Base-by-base conservation (phyloP, 2,329 filamentous ascomycete species). In the Penicillium sp. region DNA sequence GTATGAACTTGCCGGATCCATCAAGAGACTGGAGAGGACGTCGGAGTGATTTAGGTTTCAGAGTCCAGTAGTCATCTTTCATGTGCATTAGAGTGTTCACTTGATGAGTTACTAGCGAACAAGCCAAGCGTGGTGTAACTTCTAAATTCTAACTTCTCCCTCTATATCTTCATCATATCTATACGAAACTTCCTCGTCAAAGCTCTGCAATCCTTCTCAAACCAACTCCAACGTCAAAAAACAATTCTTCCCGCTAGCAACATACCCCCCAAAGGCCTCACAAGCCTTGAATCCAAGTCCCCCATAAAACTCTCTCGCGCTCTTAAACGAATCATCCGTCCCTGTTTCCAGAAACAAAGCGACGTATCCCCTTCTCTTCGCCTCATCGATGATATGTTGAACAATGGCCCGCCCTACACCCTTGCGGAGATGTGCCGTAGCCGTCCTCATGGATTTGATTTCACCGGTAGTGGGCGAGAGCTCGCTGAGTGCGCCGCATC, bases 221-320 rank as follows among this genome's bases (percentile, higher is more conserved):
- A 2, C 10, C 11, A 51, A 35, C n/a, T 1, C 22, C 48, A 51
- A 33, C 4, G 4, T 35, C 48, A 51, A 35, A 51, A 51, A 51
- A 35, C 48, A 51, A 16, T 35, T 51, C 10, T 35, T n/a, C 48
- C 4, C 28, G 16, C n/a, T 25, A 7, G 28, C 6, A 51, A 51
- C 48, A 51, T 51, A 51, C 16, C 11, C 11, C 48, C 48, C 48
- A 51, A 51, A 51, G 22, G 30, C n/a, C 30, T 26, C 48, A 51
- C 48, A 51, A 13, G 2, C 8, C 30, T 0, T 16, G 35, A 51
- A 51, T 10, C 48, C 48, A 26, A 51, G 11, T 0, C 30, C 48
- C 16, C 16, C 10, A 51, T 51, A 51, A 33, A 51, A 51, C 48
- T 13, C 48, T 11, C 48, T 51, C 48, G 48, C 48, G 4, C 48